Evolutionary conservation across 1,284 basidiomycete species (phyloP).

Genomic region (Xerocomus amazonicus): DNA sequence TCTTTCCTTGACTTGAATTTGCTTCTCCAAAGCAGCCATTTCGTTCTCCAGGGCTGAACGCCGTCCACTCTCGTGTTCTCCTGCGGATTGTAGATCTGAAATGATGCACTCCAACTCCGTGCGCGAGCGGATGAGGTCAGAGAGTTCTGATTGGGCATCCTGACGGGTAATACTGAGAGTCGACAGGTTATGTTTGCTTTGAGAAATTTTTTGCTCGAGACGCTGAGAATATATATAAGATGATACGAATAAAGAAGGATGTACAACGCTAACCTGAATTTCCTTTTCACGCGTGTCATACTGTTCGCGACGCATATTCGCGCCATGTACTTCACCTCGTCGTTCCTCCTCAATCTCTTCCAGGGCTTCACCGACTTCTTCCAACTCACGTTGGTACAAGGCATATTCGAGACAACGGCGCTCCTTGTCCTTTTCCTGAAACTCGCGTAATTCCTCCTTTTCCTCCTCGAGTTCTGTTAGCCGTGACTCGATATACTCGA

Average conservation of each 20-base stretch:
- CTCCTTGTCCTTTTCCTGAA: constrained; percentile 93
- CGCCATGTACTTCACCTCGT: constrained; percentile 75
- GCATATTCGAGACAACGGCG: constrained; percentile 95
- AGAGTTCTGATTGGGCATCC: constrained; percentile 73
- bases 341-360: constrained; percentile 85
- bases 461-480: constrained; percentile 93
- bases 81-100: constrained; percentile 70
- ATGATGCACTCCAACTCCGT: constrained; percentile 86
- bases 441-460: constrained; percentile 96
- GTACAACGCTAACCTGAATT: constrained; percentile 57
- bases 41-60: constrained; percentile 67
- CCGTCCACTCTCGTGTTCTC: constrained; percentile 56
- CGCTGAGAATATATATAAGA: constrained; percentile 40
- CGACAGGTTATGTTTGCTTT: constrained; percentile 67
- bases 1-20: constrained; percentile 62
- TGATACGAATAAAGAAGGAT: neutral
- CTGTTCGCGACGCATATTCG: constrained; percentile 77
- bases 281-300: constrained; percentile 83
- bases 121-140: constrained; percentile 71
- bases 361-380: constrained; percentile 82
- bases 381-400: constrained; percentile 86
- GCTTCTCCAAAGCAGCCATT: constrained; percentile 54
- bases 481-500: constrained; percentile 89
- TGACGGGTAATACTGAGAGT: constrained; percentile 67
- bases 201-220: constrained; percentile 72